Percentiles rank a stretch among this genome's conserved stretches.
These are phyloP conservation scores for Aspergillus bertholletiae DNA, from an alignment of 495 filamentous ascomycete genomes.

Conservation along the genomic window DNA sequence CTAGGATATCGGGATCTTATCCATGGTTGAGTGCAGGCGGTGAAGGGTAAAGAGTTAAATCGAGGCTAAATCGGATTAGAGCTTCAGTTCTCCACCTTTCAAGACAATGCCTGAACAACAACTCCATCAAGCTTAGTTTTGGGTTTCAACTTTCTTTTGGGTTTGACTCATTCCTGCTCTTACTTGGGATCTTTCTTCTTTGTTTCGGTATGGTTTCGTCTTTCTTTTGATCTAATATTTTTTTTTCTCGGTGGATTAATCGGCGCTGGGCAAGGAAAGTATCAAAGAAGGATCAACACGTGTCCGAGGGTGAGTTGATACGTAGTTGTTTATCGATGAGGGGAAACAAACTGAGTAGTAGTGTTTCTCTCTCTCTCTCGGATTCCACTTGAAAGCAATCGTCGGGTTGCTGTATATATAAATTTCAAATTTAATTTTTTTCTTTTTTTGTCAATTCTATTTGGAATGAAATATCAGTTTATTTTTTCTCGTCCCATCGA, in stretches of 20 bases:
- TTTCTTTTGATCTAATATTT: background rate
- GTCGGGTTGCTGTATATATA: too few relatives aligned
- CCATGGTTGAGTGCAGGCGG: background rate
- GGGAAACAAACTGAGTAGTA: background rate
- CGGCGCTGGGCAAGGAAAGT: background rate
- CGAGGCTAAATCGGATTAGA: background rate
- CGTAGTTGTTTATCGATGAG: background rate
- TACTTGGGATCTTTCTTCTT: too few relatives aligned
- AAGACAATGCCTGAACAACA: background rate
- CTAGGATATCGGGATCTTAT: background rate
- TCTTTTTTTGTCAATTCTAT: too few relatives aligned
- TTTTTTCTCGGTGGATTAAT: constrained; percentile 2
- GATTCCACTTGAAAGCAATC: too few relatives aligned
- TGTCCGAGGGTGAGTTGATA: background rate
- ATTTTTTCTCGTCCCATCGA: too few relatives aligned
- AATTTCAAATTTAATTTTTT: too few relatives aligned
- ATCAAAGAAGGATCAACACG: background rate
- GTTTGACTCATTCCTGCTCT: background rate
- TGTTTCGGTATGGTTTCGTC: too few relatives aligned
- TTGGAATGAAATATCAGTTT: too few relatives aligned
- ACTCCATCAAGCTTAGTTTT: background rate
- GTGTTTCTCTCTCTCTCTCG: background rate
- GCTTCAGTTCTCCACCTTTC: background rate
- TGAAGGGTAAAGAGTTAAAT: background rate
- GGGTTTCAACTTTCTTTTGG: background rate